Evolutionary conservation across 78 protist species (phyloP), one percentile per base, ranked within the genome.

Genomic region (Planoprotostelium fungivorum): DNA sequence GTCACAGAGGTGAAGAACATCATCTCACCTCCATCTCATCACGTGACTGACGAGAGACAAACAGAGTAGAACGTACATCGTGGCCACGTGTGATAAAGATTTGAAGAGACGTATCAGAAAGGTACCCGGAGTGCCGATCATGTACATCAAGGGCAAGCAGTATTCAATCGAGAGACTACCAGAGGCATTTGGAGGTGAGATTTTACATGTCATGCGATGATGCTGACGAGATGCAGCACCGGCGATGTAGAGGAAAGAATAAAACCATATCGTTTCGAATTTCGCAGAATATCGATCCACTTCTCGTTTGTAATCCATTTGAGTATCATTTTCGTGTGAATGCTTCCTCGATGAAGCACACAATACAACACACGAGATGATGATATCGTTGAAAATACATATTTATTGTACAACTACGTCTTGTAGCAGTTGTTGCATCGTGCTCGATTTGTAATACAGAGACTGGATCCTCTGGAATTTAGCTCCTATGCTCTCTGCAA

Each of bases 91-190:
- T 88, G 99, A 99, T 88, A 87, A 96, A 25, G 99, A 99, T 87
- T 86, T 99, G 34, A 96, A 98, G 90, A 92, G 99, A 34, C 89
- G 99, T 35, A 92, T 95, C 73, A 85, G 99, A 38, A 99, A 99
- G 90, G 88, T 99, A 0, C 99, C 99, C 0, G 99, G 99, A 39
- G 99, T 99, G 5, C 99, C 99, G 0, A 96, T 99, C 90, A 93
- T 99, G 93, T 96, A 87, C 86, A 94, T 99, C 35, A 37, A 93
- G 29, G 90, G 91, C 28, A 98, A 93, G n/a, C 85, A 84, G 39
- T 98, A 91, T 90, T 90, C 95, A 28, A 87, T 99, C 10, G 99
- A 99, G 91, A 88, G 99, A 39, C 38, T 99, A 95, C 99, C 99
- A 5, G 99, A 99, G 73, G 73, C 73, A 25, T 51, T 25, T 51